A percentile compares a stretch with the other conserved stretches of the same genome.
Evolutionary conservation across 2,329 filamentous ascomycete genomes (phyloP).

Genomic region (Penicillium verrucosum): DNA sequence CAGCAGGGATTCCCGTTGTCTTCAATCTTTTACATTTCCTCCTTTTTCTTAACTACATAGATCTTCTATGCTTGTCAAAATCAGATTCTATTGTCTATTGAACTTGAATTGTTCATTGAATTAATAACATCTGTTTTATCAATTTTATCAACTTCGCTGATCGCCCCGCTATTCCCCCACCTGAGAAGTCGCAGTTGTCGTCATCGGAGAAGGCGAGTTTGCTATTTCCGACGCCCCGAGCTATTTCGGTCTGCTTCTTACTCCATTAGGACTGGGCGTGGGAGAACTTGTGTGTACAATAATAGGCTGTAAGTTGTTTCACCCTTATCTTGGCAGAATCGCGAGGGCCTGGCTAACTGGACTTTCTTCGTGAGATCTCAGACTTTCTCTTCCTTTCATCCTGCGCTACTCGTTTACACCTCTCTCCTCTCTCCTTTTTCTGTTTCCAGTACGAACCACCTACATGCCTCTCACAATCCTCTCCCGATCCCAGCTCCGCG

Average conservation of each 20-base stretch:
- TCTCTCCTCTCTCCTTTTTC: not conserved
- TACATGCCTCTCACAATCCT: slow-evolving; percentile 61
- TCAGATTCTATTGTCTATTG: not conserved
- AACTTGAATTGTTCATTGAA: not conserved
- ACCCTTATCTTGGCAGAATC: slow-evolving; percentile 7
- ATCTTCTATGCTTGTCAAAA: not conserved
- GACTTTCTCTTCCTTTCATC: not conserved
- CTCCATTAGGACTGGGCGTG: not conserved
- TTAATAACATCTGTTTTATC: not conserved
- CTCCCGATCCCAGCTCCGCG: slow-evolving; percentile 54
- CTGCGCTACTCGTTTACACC: not conserved
- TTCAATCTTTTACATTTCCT: too few species aligned
- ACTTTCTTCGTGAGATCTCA: slow-evolving; percentile 1
- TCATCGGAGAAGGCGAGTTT: slow-evolving; percentile 1
- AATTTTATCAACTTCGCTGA: not conserved
- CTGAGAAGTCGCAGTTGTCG: not conserved
- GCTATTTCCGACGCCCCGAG: not conserved
- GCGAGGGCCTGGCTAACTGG: slow-evolving; percentile 1
- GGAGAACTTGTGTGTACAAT: not conserved
- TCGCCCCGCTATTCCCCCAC: slow-evolving; percentile 7
- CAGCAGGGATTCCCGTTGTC: not conserved
- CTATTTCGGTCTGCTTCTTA: not conserved
- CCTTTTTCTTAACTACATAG: not conserved
- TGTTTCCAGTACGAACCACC: not conserved
- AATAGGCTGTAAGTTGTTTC: not conserved